Conservation (phyloP, 2,329 filamentous ascomycete genomes). For the Scytalidium lignicola region DNA sequence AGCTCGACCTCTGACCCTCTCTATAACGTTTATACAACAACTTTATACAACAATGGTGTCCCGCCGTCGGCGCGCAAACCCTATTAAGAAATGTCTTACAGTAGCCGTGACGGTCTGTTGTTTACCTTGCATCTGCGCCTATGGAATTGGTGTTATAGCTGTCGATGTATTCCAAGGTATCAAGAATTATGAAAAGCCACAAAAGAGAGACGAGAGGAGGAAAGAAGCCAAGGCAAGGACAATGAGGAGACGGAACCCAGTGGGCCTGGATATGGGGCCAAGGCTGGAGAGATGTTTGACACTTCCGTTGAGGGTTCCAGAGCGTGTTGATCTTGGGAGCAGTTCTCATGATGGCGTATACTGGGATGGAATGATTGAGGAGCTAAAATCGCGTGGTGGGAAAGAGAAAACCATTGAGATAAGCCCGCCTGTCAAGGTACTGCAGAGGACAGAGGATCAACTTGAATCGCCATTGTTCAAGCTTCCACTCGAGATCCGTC, state of each 20-base stretch:
- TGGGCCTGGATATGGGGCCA: not conserved
- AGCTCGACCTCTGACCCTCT: too few relatives aligned
- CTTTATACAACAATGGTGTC: constrained; percentile 1
- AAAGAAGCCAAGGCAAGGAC: not conserved
- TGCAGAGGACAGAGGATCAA: constrained; percentile 4
- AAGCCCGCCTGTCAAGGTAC: not conserved
- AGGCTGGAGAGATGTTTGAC: not conserved
- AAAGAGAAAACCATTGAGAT: not conserved
- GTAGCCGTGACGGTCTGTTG: not conserved
- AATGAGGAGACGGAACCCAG: not conserved
- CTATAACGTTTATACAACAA: too few relatives aligned
- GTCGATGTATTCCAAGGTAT: not conserved
- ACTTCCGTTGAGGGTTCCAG: not conserved
- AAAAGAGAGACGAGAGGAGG: not conserved
- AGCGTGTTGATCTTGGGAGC: not conserved
- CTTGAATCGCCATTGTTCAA: constrained; percentile 5
- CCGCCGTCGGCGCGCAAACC: not conserved
- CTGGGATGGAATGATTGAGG: not conserved
- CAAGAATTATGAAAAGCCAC: not conserved
- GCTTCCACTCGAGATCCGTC: constrained; percentile 8
- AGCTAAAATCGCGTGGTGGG: not conserved
- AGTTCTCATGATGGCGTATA: not conserved
- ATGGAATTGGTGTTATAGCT: not conserved
- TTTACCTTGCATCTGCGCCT: not conserved
- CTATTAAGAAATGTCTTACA: not conserved